phyloP scores from a whole-genome alignment of 768 basidiomycete genomes.

The Sporobolomyces pararoseus region DNA sequence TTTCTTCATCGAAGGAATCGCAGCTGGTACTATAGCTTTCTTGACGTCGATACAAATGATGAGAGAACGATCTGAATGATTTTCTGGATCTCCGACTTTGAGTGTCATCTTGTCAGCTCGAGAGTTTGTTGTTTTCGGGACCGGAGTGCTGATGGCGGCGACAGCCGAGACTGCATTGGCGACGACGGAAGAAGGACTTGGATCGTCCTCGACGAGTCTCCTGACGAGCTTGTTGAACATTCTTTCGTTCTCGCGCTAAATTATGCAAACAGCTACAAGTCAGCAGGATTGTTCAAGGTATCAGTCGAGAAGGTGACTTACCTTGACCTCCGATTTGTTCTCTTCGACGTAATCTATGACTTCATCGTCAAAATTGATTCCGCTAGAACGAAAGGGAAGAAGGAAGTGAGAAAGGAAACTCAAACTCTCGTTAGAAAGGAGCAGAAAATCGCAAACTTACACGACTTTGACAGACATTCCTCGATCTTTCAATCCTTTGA shows the following conservation, averaged over 20 bases:
- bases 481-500: constrained; percentile 61
- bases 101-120: constrained; percentile 62
- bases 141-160: constrained; percentile 55
- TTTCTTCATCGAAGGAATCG: constrained; percentile 76
- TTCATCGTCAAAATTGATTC: constrained; percentile 80
- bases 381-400: constrained; percentile 54
- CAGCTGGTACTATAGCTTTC: constrained; percentile 70
- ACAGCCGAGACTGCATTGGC: constrained; percentile 68
- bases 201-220: constrained; percentile 49
- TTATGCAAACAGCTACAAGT: constrained; percentile 3
- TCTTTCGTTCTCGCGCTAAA: constrained; percentile 66
- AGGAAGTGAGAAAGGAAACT: neutral
- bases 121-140: constrained; percentile 62
- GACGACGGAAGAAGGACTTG: constrained; percentile 53
- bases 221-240: constrained; percentile 60
- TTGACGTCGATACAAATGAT: constrained; percentile 68
- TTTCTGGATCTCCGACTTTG: constrained; percentile 71
- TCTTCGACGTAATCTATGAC: constrained; percentile 62
- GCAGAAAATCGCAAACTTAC: constrained; percentile 53
- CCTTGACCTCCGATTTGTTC: constrained; percentile 70
- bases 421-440: too few species aligned
- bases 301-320: too few species aligned
- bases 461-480: constrained; percentile 65
- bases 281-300: too few species aligned
- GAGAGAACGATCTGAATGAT: constrained; percentile 65